A percentile compares a stretch with the other conserved stretches of the same genome.
phyloP scores from a whole-genome alignment of 2,329 filamentous ascomycete genomes.

The Pyrenophora graminea region DNA sequence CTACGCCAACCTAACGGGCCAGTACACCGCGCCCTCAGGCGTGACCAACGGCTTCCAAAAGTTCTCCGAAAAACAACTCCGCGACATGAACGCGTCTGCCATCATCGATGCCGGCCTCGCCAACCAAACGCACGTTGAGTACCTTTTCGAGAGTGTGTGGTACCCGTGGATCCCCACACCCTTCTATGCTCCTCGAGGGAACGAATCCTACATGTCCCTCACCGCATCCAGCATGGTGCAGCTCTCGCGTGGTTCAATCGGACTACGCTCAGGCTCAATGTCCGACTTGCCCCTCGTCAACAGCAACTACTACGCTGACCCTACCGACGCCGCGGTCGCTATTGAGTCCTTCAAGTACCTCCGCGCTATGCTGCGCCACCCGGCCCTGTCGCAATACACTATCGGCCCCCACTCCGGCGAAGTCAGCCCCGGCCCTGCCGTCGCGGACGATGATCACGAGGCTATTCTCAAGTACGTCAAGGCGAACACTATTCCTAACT shows the following conservation, averaged over 20 bases:
- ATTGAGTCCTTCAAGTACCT: slow-evolving; percentile 41
- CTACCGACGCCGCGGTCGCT: slow-evolving; percentile 39
- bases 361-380: slow-evolving; percentile 32
- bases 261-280: slow-evolving; percentile 36
- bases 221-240: slow-evolving; percentile 32
- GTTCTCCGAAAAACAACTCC: slow-evolving; percentile 20
- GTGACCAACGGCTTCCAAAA: slow-evolving; percentile 40
- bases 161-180: slow-evolving; percentile 33
- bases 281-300: slow-evolving; percentile 41
- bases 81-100: slow-evolving; percentile 24
- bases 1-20: slow-evolving; percentile 35
- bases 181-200: slow-evolving; percentile 37
- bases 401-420: slow-evolving; percentile 34
- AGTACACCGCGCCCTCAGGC: slow-evolving; percentile 37
- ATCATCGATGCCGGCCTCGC: slow-evolving; percentile 22
- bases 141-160: slow-evolving; percentile 29
- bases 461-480: slow-evolving; percentile 34
- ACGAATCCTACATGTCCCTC: slow-evolving; percentile 43
- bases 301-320: slow-evolving; percentile 42
- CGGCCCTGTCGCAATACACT: slow-evolving; percentile 22
- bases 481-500: slow-evolving; percentile 28
- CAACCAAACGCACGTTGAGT: slow-evolving; percentile 38
- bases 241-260: slow-evolving; percentile 45
- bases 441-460: slow-evolving; percentile 33
- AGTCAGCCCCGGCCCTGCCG: slow-evolving; percentile 31